These are phyloP conservation scores for Helotiales sp. DNA, from an alignment of 2,329 filamentous ascomycete species.

Conservation along the genomic window DNA sequence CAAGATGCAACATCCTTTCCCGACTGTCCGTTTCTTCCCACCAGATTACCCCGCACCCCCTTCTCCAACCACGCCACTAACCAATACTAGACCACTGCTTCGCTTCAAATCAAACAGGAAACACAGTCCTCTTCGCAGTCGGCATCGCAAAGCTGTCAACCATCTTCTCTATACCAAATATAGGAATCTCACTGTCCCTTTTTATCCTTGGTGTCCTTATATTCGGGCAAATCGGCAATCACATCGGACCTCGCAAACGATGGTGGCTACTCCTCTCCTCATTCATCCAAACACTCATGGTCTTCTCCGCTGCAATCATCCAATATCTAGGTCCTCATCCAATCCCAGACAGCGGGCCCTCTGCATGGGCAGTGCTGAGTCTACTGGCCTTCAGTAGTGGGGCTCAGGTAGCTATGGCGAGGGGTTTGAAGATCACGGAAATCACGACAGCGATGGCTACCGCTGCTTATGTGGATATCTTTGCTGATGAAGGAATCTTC, in stretches of 20 bases:
- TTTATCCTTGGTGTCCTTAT: conserved; percentile 56
- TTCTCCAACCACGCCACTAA: neutral
- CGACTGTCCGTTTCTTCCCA: conserved; percentile 41
- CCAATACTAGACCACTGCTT: conserved; percentile 46
- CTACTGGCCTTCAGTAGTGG: conserved; percentile 57
- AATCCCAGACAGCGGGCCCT: conserved; percentile 32
- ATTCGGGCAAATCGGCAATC: conserved; percentile 57
- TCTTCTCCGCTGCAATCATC: conserved; percentile 52
- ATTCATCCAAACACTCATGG: conserved; percentile 52
- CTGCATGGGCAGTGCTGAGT: conserved; percentile 44
- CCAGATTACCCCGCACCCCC: neutral
- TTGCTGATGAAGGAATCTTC: conserved; percentile 55
- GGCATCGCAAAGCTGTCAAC: conserved; percentile 26
- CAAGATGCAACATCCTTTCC: conserved; percentile 59
- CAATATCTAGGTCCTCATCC: conserved; percentile 44
- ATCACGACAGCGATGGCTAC: conserved; percentile 67
- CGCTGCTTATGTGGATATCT: conserved; percentile 60
- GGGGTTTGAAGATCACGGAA: conserved; percentile 56
- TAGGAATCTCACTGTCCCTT: conserved; percentile 53
- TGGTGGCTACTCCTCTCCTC: conserved; percentile 56
- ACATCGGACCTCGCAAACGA: conserved; percentile 50
- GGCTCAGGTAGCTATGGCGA: conserved; percentile 58
- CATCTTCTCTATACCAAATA: conserved; percentile 53
- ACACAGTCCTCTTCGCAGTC: conserved; percentile 52
- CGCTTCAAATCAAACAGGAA: conserved; percentile 65